Conservation (phyloP, 306 rosid genomes). For the Cucurbita maxima region DNA sequence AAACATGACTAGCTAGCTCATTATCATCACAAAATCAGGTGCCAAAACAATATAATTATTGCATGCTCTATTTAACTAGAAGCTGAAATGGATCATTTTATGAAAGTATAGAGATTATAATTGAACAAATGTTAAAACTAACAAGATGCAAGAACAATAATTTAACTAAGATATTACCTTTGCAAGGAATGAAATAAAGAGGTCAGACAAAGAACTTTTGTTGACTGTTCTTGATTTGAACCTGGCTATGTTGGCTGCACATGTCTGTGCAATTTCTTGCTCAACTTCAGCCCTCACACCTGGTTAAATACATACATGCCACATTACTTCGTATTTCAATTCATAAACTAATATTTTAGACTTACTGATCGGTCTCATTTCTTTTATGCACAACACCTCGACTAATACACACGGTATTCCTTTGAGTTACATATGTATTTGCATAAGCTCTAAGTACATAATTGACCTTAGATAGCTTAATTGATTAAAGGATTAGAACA, state of each 20-base stretch:
- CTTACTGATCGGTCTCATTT: background rate
- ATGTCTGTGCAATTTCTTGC: slow-evolving; percentile 36
- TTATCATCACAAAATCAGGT: background rate
- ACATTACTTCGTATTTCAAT: background rate
- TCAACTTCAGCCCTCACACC: slow-evolving; percentile 60
- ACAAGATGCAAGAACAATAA: background rate
- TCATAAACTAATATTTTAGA: background rate
- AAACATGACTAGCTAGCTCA: background rate
- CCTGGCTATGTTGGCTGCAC: slow-evolving; percentile 33
- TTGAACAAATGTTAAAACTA: background rate
- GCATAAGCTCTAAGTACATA: background rate
- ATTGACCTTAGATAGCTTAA: background rate
- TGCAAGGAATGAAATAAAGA: slow-evolving; percentile 50
- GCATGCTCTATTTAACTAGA: background rate
- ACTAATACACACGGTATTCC: background rate
- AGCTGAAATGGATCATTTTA: background rate
- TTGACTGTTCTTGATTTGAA: slow-evolving; percentile 37
- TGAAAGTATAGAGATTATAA: background rate
- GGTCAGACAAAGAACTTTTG: slow-evolving; percentile 51
- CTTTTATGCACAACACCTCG: background rate
- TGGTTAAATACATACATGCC: slow-evolving; percentile 14
- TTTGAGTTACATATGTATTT: background rate
- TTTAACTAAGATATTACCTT: slow-evolving; percentile 28
- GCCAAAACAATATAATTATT: background rate
- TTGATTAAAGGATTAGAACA: background rate